Conservation (phyloP, 202 grass and related monocot genomes). For the Setaria viridis region DNA sequence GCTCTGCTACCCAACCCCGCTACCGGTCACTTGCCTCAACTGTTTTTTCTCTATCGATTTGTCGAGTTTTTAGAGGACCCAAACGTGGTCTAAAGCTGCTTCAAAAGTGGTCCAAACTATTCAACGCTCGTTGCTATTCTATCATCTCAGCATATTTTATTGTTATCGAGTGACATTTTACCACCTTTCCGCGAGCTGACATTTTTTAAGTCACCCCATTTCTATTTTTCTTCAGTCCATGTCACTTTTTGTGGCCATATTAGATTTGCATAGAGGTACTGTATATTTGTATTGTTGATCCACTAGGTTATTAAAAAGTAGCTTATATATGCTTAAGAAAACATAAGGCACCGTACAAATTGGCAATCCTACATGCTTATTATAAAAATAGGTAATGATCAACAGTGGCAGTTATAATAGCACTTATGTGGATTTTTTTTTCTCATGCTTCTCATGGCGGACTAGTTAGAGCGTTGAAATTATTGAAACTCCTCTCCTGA, state of each 20-base stretch:
- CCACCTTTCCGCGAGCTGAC: background rate
- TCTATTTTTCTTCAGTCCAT: background rate
- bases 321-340: background rate
- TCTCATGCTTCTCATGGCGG: too few species aligned
- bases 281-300: background rate
- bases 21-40: background rate
- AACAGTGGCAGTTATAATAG: background rate
- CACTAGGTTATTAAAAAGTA: background rate
- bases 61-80: background rate
- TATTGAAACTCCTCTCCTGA: too few species aligned
- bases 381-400: background rate
- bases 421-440: too few species aligned
- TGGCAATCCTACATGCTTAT: background rate
- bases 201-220: background rate
- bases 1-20: background rate
- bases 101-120: background rate
- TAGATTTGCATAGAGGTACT: background rate
- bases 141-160: background rate
- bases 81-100: background rate
- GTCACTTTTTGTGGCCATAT: background rate
- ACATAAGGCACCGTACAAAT: background rate
- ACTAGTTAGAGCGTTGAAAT: too few species aligned
- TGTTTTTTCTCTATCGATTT: background rate
- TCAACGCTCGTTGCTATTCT: background rate
- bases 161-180: background rate